These are phyloP conservation scores for Trichoderma harzianum DNA, from an alignment of 2,329 filamentous ascomycete species.

Conservation along the genomic window DNA sequence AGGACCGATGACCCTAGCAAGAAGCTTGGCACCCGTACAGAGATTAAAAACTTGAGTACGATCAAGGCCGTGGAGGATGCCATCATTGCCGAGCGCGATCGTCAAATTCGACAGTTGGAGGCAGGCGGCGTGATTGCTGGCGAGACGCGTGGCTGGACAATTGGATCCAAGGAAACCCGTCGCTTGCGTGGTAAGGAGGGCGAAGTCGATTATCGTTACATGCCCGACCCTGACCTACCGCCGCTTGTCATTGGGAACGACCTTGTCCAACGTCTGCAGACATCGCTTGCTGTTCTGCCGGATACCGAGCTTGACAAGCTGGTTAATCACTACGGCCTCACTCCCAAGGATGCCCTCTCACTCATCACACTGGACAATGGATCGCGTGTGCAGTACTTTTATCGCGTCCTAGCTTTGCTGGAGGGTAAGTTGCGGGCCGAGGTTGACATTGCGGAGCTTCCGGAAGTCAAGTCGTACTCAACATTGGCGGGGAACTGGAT, in stretches of 20 bases:
- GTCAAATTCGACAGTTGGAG: conserved; percentile 80
- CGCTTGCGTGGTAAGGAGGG: conserved; percentile 89
- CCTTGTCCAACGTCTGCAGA: conserved; percentile 61
- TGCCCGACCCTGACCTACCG: conserved; percentile 90
- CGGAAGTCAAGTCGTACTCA: conserved; percentile 38
- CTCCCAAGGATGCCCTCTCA: conserved; percentile 77
- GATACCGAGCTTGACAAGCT: conserved; percentile 66
- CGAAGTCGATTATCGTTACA: conserved; percentile 96
- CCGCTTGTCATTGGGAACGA: conserved; percentile 73
- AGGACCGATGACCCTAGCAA: conserved; percentile 44
- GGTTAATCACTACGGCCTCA: conserved; percentile 62
- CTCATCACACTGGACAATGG: conserved; percentile 75
- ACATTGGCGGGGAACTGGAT: conserved; percentile 62
- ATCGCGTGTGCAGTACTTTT: conserved; percentile 77
- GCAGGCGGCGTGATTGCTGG: conserved; percentile 70
- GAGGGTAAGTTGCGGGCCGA: conserved; percentile 30
- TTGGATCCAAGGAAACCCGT: conserved; percentile 77
- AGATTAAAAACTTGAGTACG: conserved; percentile 96
- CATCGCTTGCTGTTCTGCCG: conserved; percentile 66
- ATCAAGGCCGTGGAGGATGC: conserved; percentile 95
- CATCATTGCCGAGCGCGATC: conserved; percentile 83
- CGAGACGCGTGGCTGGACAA: conserved; percentile 90
- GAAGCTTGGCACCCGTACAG: conserved; percentile 76
- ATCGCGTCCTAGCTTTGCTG: conserved; percentile 57
- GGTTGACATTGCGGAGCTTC: conserved; percentile 19